Base-by-base conservation (phyloP, 768 basidiomycete species). In the Melanogaster broomeanus region DNA sequence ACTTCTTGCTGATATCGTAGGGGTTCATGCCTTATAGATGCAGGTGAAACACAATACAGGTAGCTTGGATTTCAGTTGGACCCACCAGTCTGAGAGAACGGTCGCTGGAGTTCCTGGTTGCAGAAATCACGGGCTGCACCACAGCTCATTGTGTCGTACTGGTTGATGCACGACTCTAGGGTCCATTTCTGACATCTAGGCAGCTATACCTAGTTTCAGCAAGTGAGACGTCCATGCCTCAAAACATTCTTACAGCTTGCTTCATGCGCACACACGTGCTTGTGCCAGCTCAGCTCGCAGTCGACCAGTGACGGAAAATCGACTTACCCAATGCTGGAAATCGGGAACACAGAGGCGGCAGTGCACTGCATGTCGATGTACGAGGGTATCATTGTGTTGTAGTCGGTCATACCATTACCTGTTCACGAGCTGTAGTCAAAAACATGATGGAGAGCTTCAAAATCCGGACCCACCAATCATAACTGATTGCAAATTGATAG, bases 1-100 rank as follows among this genome's bases (percentile, higher is more conserved):
- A 87, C n/a, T 72, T 66, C 56, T 76, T 75, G 55, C 77, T 82
- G 52, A 90, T 77, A 58, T 89, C 86, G 65, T 89, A 88, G 0
- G 77, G 79, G 61, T 83, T 82, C 62, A 69, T 73, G 15, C 71
- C 73, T 73, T 35, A 10, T 4, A 49, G 27, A 15, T 27, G 34
- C n/a, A 25, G 42, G 45, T 22, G 1, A 28, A 25, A 22, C 24
- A 37, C 6, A 1, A n/a, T 33, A 22, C 28, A 3, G 27, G 2
- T n/a, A 11, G 6, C 11, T 5, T 31, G 66, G 43, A 69, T 51
- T 27, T 11, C 33, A 43, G 18, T 8, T 21, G 31, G 18, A 55
- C 74, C 69, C 45, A 72, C 70, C 72, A 3, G 63, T 68, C 6
- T 48, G 40, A 10, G 45, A 8, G 56, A 67, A 72, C 2, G 66